Conservation (phyloP, 495 filamentous ascomycete species). For the Corynascus novoguineensis region DNA sequence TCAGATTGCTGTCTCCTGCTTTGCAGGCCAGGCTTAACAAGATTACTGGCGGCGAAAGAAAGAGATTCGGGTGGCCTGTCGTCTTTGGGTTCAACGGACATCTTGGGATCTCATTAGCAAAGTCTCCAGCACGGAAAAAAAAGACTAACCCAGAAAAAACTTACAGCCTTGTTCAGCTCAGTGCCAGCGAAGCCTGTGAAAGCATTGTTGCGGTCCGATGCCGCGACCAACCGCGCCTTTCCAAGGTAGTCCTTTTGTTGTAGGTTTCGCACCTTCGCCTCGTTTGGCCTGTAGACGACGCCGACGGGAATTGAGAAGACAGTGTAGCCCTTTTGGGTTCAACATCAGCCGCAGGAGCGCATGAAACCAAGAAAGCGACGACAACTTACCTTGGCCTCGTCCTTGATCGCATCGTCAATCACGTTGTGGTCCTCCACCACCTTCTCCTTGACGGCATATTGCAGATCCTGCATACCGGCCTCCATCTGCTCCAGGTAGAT, state of each 20-base stretch:
- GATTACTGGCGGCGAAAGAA: constrained; percentile 83
- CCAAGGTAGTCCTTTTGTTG: constrained; percentile 96
- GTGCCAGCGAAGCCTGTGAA: constrained; percentile 72
- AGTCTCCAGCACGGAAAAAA: no score
- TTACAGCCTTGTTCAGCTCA: constrained; percentile 59
- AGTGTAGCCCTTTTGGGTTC: constrained; percentile 71
- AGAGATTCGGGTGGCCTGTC: constrained; percentile 73
- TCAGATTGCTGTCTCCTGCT: constrained; percentile 83
- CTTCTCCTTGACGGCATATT: constrained; percentile 93
- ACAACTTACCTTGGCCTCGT: constrained; percentile 78
- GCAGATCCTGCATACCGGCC: constrained; percentile 82
- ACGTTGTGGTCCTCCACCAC: constrained; percentile 92
- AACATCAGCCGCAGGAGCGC: constrained; percentile 24
- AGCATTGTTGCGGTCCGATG: constrained; percentile 71
- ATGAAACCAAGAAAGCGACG: neutral
- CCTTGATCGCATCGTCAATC: constrained; percentile 91
- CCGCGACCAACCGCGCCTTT: constrained; percentile 87
- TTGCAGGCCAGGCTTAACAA: constrained; percentile 75
- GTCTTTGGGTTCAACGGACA: constrained; percentile 46
- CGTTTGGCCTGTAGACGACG: constrained; percentile 89
- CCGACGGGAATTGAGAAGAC: constrained; percentile 98
- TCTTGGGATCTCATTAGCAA: constrained; percentile 23
- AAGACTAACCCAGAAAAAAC: constrained; percentile 10
- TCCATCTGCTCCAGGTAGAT: constrained; percentile 92
- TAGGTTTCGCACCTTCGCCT: constrained; percentile 96